phyloP scores from a whole-genome alignment of 1,139 yeast genomes.

The Spencermartinsiella ligniputridi region DNA sequence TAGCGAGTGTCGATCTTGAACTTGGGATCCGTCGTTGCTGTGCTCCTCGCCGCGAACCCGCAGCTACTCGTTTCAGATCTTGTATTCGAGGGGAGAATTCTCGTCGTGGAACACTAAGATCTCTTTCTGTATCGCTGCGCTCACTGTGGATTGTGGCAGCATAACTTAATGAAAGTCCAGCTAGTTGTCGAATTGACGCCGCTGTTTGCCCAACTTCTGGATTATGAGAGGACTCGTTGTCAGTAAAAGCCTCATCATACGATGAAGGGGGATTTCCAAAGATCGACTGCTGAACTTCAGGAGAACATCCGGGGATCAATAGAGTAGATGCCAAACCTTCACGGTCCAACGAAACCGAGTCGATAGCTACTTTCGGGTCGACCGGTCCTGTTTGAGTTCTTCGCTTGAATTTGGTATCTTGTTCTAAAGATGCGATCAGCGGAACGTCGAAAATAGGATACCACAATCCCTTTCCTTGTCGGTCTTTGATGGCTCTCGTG shows the following conservation, averaged over 20 bases:
- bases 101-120: constrained; percentile 7
- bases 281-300: background rate
- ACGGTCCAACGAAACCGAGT: constrained; percentile 9
- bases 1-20: background rate
- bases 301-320: background rate
- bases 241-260: background rate
- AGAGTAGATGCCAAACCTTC: constrained; percentile 5
- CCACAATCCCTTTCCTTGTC: constrained; percentile 21
- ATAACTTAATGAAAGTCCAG: constrained; percentile 8
- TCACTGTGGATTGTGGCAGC: constrained; percentile 13
- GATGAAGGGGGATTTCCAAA: background rate
- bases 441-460: constrained; percentile 17
- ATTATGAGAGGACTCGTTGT: background rate
- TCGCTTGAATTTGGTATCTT: constrained; percentile 6
- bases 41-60: constrained; percentile 12
- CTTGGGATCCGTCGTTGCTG: background rate
- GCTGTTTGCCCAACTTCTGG: constrained; percentile 17
- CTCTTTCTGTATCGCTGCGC: constrained; percentile 4
- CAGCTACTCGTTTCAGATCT: constrained; percentile 25
- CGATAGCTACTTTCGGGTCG: constrained; percentile 4
- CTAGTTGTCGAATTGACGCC: constrained; percentile 20
- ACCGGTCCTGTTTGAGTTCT: background rate
- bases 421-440: constrained; percentile 1
- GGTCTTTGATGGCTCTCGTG: constrained; percentile 15
- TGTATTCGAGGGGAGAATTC: constrained; percentile 23